phyloP scores from a whole-genome alignment of 139 green algal genomes.

The Chlamydomonas urium region DNA sequence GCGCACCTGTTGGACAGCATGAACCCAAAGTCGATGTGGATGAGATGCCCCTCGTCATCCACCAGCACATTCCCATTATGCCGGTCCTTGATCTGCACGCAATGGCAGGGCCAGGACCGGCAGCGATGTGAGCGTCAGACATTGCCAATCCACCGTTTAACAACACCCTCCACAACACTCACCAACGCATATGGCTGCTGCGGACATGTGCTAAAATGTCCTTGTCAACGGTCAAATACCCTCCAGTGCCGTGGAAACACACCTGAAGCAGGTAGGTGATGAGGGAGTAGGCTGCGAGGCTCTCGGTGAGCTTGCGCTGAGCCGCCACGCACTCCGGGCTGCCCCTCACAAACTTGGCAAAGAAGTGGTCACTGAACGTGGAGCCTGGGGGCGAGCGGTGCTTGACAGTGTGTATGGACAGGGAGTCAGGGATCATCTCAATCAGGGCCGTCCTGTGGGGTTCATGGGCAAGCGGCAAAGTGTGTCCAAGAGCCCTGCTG shows the following conservation, averaged over 20 bases:
- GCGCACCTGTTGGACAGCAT: constrained; percentile 78
- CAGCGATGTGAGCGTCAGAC: too few relatives aligned
- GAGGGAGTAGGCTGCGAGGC: constrained; percentile 79
- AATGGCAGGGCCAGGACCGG: too few relatives aligned
- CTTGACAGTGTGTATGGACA: constrained; percentile 94
- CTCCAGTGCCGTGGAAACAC: too few relatives aligned
- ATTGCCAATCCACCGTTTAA: too few relatives aligned
- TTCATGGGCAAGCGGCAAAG: too few relatives aligned
- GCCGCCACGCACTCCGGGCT: constrained; percentile 56
- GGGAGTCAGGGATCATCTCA: constrained; percentile 89
- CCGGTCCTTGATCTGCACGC: constrained; percentile 80
- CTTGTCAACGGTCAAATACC: too few relatives aligned
- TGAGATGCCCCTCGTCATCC: constrained; percentile 83
- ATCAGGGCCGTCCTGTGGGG: constrained; percentile 85
- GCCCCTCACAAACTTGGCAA: constrained; percentile 58
- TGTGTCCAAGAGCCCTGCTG: too few relatives aligned
- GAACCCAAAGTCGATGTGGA: constrained; percentile 99
- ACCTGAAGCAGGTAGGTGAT: constrained; percentile 79
- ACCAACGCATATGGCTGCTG: too few relatives aligned
- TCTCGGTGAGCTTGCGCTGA: constrained; percentile 90
- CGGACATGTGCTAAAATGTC: too few relatives aligned
- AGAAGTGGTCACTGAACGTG: constrained; percentile 79
- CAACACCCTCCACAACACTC: too few relatives aligned
- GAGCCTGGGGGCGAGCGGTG: constrained; percentile 32
- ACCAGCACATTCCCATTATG: constrained; percentile 98